A percentile compares a stretch with the other conserved stretches of the same genome.
These are phyloP conservation scores for Capronia americana DNA, from an alignment of 2,329 filamentous ascomycete species.

Conservation along the genomic window DNA sequence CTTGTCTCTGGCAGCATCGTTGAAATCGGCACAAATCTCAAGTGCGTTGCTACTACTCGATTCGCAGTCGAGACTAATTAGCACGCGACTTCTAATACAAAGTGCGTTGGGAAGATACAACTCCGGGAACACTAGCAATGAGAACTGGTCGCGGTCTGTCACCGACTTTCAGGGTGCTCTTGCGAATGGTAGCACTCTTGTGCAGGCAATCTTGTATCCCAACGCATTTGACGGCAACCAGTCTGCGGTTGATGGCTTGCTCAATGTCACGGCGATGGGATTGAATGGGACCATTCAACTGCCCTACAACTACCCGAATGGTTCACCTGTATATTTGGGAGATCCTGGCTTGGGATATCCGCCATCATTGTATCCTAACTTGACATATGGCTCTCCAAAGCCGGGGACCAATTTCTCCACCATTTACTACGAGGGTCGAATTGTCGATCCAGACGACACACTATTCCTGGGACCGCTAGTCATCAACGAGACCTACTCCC, in stretches of 20 bases:
- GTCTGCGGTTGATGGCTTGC: slow-evolving; percentile 55
- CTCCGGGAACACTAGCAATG: slow-evolving; percentile 58
- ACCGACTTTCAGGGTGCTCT: slow-evolving; percentile 76
- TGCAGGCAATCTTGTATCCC: slow-evolving; percentile 77
- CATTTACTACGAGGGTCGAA: slow-evolving; percentile 52
- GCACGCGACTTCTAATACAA: slow-evolving; percentile 66
- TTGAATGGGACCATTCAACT: slow-evolving; percentile 60
- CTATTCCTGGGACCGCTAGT: slow-evolving; percentile 78
- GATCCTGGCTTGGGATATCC: slow-evolving; percentile 72
- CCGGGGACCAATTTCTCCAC: slow-evolving; percentile 40
- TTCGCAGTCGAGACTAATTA: slow-evolving; percentile 73
- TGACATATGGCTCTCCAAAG: slow-evolving; percentile 63
- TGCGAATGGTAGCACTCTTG: slow-evolving; percentile 62
- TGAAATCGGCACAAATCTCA: slow-evolving; percentile 82
- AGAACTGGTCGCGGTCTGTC: slow-evolving; percentile 67
- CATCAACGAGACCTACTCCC: slow-evolving; percentile 73
- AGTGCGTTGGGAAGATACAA: slow-evolving; percentile 59
- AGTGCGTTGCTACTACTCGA: slow-evolving; percentile 80
- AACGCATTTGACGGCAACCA: slow-evolving; percentile 65
- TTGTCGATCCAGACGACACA: slow-evolving; percentile 51
- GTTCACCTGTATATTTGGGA: slow-evolving; percentile 65
- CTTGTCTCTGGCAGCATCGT: slow-evolving; percentile 78
- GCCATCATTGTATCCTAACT: slow-evolving; percentile 75
- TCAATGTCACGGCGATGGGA: slow-evolving; percentile 66
- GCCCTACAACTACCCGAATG: slow-evolving; percentile 66